These are phyloP conservation scores for Pichia paraexigua DNA, from an alignment of 805 yeast genomes.

Conservation along the genomic window DNA sequence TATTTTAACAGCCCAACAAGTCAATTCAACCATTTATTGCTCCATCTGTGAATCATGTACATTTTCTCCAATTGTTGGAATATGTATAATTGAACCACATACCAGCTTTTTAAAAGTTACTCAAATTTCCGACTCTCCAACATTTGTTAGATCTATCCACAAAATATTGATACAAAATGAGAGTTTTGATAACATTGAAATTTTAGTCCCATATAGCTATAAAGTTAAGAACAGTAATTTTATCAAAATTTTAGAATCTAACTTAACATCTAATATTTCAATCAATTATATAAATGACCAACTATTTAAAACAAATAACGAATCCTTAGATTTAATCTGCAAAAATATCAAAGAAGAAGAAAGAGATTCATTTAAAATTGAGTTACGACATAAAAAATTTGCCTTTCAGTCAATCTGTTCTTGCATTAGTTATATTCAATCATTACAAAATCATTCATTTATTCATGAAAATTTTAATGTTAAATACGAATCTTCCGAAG, in stretches of 20 bases:
- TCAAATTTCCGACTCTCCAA: conserved; percentile 36
- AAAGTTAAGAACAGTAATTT: conserved; percentile 23
- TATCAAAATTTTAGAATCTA: conserved; percentile 28
- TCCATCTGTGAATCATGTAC: conserved; percentile 18
- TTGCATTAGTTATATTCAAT: conserved; percentile 21
- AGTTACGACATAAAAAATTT: conserved; percentile 22
- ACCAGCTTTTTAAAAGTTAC: conserved; percentile 33
- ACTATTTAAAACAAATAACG: conserved; percentile 17
- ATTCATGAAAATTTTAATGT: conserved; percentile 29
- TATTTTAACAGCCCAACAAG: not conserved
- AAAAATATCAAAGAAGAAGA: conserved; percentile 10
- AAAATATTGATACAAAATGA: conserved; percentile 26
- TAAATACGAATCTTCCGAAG: conserved; percentile 31
- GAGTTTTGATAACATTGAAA: conserved; percentile 25
- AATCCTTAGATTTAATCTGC: conserved; percentile 5
- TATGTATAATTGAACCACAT: conserved; percentile 31
- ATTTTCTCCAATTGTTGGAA: conserved; percentile 28
- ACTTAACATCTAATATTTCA: conserved; percentile 10
- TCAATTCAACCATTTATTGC: conserved; percentile 3
- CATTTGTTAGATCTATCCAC: conserved; percentile 37
- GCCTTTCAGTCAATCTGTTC: conserved; percentile 31
- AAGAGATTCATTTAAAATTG: conserved; percentile 17
- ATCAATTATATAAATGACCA: conserved; percentile 21
- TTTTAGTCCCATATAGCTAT: conserved; percentile 28
- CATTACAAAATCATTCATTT: conserved; percentile 10